Evolutionary conservation across 2,329 filamentous ascomycete genomes (phyloP), one percentile per base, ranked within the genome.

Genomic region (Fusarium illudens): DNA sequence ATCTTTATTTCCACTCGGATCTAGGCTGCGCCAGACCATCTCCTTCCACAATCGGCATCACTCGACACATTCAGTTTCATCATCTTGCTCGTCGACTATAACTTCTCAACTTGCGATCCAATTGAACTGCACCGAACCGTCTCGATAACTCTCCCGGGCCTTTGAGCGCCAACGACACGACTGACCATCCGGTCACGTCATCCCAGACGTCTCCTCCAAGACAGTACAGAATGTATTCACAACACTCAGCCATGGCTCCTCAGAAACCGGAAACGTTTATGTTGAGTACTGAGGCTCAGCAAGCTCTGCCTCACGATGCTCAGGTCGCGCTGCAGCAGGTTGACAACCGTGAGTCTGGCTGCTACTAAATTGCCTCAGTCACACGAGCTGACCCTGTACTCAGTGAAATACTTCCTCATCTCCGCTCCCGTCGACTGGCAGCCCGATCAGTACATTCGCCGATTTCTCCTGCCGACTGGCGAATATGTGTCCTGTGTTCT

Each of bases 321-420:
- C 93, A 98, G 84, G 94, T 98, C 78, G 96, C 96, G 65, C 86
- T 99, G 72, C 95, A 98, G 81, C 96, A 99, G 82, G 96, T 99
- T 73, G 96, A 99, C 81, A 98, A 98, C 81, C 84, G 94, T 97
- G 86, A 83, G 94, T 75, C 4, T 15, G 5, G 6, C 11, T 15
- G 13, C 4, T 13, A 19, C 10, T 32, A 49, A 59, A 59, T 55
- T 59, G 11, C 32, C 57, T 59, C 37, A 53, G 27, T 20, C 20
- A 36, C 22, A 5, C 25, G 13, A 39, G 29, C 63, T 71, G 53
- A 74, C 66, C 37, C 13, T 30, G 29, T 42, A 60, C 68, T 27
- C 78, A 97, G 94, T 99, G 76, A 99, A 99, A 88, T 99, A 98
- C 83, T 99, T 99, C 82, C 92, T 99, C 82, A 97, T 99, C 75